Conservation (phyloP, 2,329 filamentous ascomycete species). For the Ambrosiella cleistominuta region DNA sequence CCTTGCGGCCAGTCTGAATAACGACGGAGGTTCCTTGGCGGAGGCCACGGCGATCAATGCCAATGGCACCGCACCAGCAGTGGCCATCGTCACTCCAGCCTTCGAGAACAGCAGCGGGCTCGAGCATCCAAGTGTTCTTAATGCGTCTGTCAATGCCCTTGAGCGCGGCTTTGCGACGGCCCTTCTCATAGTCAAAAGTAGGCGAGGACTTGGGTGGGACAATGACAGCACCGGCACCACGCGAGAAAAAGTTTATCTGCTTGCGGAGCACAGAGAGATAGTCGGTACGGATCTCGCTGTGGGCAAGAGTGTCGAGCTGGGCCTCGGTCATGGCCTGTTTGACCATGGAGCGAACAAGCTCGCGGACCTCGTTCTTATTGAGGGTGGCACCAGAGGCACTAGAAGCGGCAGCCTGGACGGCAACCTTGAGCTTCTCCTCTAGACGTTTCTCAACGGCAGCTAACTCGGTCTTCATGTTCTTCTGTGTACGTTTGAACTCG, state of each 20-base stretch:
- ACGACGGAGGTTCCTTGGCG: constrained; percentile 45
- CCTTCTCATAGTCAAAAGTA: constrained; percentile 25
- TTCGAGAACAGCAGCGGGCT: constrained; percentile 38
- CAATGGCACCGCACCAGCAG: constrained; percentile 60
- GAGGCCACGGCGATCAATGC: constrained; percentile 21
- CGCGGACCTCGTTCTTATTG: constrained; percentile 24
- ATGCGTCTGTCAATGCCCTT: constrained; percentile 11
- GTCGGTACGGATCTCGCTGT: constrained; percentile 28
- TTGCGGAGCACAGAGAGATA: constrained; percentile 28
- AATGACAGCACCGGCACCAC: constrained; percentile 46
- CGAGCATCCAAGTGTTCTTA: constrained; percentile 10
- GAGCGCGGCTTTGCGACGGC: constrained; percentile 8
- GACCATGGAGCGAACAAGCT: constrained; percentile 26
- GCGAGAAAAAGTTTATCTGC: constrained; percentile 57
- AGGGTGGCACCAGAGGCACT: constrained; percentile 17
- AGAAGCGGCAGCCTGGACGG: constrained; percentile 1
- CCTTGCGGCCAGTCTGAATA: constrained; percentile 37
- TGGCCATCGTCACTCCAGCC: constrained; percentile 67
- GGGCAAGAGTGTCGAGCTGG: constrained; percentile 30
- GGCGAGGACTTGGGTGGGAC: constrained; percentile 43
- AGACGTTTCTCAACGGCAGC: constrained; percentile 21
- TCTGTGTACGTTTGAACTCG: constrained; percentile 23
- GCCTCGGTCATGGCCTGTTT: constrained; percentile 26
- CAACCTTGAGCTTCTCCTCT: constrained; percentile 17
- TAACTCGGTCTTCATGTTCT: constrained; percentile 26